Evolutionary conservation across 768 basidiomycete species (phyloP), one percentile per base, ranked within the genome.

Genomic region (Hebeloma cylindrosporum): DNA sequence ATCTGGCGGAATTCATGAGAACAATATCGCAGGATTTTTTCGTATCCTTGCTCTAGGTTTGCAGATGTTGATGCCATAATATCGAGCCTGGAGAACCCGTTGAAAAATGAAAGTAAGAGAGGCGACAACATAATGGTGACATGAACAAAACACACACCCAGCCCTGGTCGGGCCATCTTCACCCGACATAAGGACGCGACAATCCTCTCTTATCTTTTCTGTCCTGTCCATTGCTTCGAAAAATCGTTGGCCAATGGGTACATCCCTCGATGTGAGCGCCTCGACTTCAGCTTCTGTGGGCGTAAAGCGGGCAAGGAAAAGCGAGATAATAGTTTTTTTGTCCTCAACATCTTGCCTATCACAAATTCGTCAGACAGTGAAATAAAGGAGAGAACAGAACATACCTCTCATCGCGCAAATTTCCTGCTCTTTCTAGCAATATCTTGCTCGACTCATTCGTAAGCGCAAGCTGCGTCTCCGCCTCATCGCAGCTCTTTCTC

Each of bases 191-290:
- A 99, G 73, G 2, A 93, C 80, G 34, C 83, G 73, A 61, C 93
- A 96, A 59, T 96, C 92, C 9, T 75, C 75, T 25, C 93, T 75
- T 49, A 99, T 94, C 32, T 68, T 70, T 55, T 88, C 85, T 0
- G 89, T 84, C 60, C 87, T 87, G 63, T 91, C 87, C 83, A 98
- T 88, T 0, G 89, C 88, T 2, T 74, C 67, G 61, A 97, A 98
- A 57, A 99, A 85, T 2, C 70, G 72, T 4, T 71, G 61, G 0
- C 86, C 85, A 13, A 96, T 73, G 4, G 85, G 78, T 4, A 93
- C 75, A 22, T 94, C 85, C 27, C 91, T 70, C 7, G 89, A 91
- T 0, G 80, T 81, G 28, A 99, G 71, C 0, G 85, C 80, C 22
- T 85, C 79, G 1, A 78, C 66, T 58, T 97, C 93, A 9, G 75